Percentiles rank a stretch among this genome's conserved stretches.
These are phyloP conservation scores for Fomitopsis pulvina DNA, from an alignment of 768 basidiomycete genomes.

Conservation along the genomic window DNA sequence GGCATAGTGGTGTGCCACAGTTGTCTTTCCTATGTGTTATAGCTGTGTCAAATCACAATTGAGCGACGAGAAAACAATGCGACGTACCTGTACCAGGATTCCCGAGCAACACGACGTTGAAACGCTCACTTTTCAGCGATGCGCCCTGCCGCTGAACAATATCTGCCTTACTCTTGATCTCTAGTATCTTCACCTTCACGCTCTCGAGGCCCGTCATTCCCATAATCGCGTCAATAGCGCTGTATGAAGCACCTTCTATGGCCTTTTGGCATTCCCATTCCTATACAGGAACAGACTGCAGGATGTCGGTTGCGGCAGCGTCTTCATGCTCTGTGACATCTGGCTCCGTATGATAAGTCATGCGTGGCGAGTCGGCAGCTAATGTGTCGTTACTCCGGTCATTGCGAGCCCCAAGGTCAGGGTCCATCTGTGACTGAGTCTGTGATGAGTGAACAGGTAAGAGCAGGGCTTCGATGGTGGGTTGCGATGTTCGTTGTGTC, in stretches of 20 bases:
- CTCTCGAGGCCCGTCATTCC: constrained; percentile 61
- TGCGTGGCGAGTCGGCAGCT: too few species aligned
- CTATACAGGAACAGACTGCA: constrained; percentile 12
- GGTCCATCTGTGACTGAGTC: background rate
- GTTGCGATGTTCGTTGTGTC: background rate
- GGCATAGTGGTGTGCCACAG: constrained; percentile 57
- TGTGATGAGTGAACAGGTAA: background rate
- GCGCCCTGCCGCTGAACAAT: constrained; percentile 44
- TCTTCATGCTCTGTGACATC: too few species aligned
- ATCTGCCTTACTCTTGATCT: constrained; percentile 54
- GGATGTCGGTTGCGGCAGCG: background rate
- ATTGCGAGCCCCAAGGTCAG: too few species aligned
- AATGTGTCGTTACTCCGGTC: too few species aligned
- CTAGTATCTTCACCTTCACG: constrained; percentile 55
- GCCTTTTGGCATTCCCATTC: constrained; percentile 58
- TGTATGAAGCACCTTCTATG: constrained; percentile 43
- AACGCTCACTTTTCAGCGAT: constrained; percentile 43
- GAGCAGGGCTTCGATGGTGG: background rate
- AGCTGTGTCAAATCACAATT: constrained; percentile 3
- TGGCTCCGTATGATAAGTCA: background rate
- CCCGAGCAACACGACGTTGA: constrained; percentile 57
- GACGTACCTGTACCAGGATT: constrained; percentile 70
- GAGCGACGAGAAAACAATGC: background rate
- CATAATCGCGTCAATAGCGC: constrained; percentile 61
- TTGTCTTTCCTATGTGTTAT: constrained; percentile 51